A percentile compares a stretch with the other conserved stretches of the same genome.
These are phyloP conservation scores for Eucalyptus lansdowneana DNA, from an alignment of 345 rosid species.

Conservation along the genomic window DNA sequence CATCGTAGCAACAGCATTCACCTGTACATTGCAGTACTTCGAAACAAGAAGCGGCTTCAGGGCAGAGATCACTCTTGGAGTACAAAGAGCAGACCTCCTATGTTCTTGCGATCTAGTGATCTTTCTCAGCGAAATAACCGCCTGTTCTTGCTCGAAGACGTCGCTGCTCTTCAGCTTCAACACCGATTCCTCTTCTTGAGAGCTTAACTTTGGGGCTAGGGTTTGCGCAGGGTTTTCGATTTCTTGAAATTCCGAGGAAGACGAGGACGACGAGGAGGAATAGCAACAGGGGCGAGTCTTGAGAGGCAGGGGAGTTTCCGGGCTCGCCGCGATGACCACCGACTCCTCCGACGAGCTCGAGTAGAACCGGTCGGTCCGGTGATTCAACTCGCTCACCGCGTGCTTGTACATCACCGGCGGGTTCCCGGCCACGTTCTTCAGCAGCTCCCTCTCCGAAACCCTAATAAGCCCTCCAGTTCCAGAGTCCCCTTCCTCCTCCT, in stretches of 20 bases:
- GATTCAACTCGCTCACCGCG: conserved; percentile 47
- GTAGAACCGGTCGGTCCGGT: conserved; percentile 15
- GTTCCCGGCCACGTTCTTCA: conserved; percentile 41
- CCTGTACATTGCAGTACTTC: conserved; percentile 49
- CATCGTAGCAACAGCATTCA: conserved; percentile 56
- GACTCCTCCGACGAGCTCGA: conserved; percentile 55
- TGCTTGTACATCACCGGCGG: conserved; percentile 15
- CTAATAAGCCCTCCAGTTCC: conserved; percentile 14
- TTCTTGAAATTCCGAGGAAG: conserved; percentile 27
- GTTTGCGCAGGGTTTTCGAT: not conserved
- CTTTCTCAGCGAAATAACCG: conserved; percentile 36
- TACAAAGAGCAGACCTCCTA: conserved; percentile 39
- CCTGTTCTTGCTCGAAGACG: conserved; percentile 54
- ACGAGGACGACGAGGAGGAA: conserved; percentile 33
- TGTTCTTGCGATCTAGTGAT: conserved; percentile 47
- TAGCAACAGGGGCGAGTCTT: conserved; percentile 63
- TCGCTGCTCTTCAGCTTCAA: conserved; percentile 34
- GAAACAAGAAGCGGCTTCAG: conserved; percentile 42
- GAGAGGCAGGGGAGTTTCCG: conserved; percentile 61
- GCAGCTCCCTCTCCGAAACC: conserved; percentile 58
- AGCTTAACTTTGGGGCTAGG: conserved; percentile 4
- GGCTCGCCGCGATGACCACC: conserved; percentile 30
- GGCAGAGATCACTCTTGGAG: conserved; percentile 31
- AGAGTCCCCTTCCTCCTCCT: not conserved
- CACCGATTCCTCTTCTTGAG: conserved; percentile 44